Percentiles rank a stretch among this genome's conserved stretches.
phyloP scores from a whole-genome alignment of 208 protist species.

The Vickermania ingenoplastis region DNA sequence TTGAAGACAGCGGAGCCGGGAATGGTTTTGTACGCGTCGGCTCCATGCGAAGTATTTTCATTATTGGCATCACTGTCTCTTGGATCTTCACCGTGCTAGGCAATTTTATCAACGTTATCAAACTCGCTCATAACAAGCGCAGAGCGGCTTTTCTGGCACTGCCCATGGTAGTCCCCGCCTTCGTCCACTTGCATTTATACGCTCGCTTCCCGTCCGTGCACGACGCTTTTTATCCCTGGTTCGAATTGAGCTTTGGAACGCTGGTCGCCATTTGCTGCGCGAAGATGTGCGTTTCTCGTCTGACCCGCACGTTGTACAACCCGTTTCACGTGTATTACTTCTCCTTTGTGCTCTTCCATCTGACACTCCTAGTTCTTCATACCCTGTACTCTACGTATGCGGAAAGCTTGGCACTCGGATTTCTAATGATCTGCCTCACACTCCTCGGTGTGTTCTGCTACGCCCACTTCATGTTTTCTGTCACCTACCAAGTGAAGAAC shows the following conservation, averaged over 20 bases:
- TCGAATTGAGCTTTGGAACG: slow-evolving; percentile 73
- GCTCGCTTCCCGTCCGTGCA: slow-evolving; percentile 29
- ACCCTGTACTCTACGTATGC: slow-evolving; percentile 21
- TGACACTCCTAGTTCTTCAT: slow-evolving; percentile 15
- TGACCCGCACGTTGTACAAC: slow-evolving; percentile 63
- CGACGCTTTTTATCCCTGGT: slow-evolving; percentile 36
- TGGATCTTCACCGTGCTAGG: slow-evolving; percentile 32
- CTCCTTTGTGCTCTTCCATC: slow-evolving; percentile 18
- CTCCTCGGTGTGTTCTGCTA: slow-evolving; percentile 45
- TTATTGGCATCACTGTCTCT: slow-evolving; percentile 23
- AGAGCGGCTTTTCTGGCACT: slow-evolving; percentile 26
- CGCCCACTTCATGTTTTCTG: slow-evolving; percentile 53
- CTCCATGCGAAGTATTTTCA: slow-evolving; percentile 32
- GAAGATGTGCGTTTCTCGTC: slow-evolving; percentile 63
- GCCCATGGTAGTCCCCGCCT: slow-evolving; percentile 27
- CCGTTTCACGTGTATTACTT: slow-evolving; percentile 34
- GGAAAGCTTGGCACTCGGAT: slow-evolving; percentile 26
- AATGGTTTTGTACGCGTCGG: slow-evolving; percentile 22
- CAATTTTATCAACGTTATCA: slow-evolving; percentile 46
- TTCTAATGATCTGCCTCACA: slow-evolving; percentile 22
- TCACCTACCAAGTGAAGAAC: slow-evolving; percentile 9
- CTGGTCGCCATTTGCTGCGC: slow-evolving; percentile 66
- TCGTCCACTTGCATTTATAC: slow-evolving; percentile 45
- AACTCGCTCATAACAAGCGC: slow-evolving; percentile 10
- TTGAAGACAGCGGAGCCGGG: not conserved